A percentile compares a stretch with the other conserved stretches of the same genome.
These are phyloP conservation scores for Phytophthora quininea DNA, from an alignment of 352 stramenopile species.

Conservation along the genomic window DNA sequence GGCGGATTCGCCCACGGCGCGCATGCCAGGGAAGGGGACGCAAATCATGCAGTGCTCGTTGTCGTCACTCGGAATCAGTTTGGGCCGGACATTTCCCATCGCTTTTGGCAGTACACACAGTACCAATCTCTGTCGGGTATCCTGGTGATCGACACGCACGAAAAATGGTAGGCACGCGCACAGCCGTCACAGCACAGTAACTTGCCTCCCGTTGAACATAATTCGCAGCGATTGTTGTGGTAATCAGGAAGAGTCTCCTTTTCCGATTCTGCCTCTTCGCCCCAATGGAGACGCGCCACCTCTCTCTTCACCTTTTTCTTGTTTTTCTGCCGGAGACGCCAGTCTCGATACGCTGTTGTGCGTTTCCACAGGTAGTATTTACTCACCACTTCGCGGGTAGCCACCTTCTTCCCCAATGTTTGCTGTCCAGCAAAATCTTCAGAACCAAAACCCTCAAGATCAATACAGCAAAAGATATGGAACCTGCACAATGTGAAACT, in stretches of 20 bases:
- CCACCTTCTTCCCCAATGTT: constrained; percentile 40
- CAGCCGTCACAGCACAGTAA: constrained; percentile 76
- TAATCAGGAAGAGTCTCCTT: constrained; percentile 47
- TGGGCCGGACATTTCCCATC: constrained; percentile 26
- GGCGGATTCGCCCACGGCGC: constrained; percentile 15
- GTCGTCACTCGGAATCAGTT: constrained; percentile 26
- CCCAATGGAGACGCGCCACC: constrained; percentile 46
- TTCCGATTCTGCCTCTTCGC: constrained; percentile 29
- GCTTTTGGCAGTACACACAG: constrained; percentile 45
- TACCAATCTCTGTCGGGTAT: constrained; percentile 67
- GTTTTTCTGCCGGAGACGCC: constrained; percentile 42
- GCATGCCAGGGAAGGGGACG: constrained; percentile 6
- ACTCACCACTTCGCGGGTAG: constrained; percentile 55
- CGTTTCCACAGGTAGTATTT: constrained; percentile 79
- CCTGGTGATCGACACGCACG: constrained; percentile 70
- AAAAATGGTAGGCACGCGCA: constrained; percentile 72
- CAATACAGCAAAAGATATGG: no score
- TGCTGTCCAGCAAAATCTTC: constrained; percentile 32
- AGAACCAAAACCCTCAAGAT: no score
- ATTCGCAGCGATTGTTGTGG: constrained; percentile 68
- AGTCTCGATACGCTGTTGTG: constrained; percentile 54
- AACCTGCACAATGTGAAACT: constrained; percentile 68
- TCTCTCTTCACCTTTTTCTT: constrained; percentile 64
- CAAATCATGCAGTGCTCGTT: constrained; percentile 30
- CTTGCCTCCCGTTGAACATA: constrained; percentile 70